Conservation (phyloP, 768 basidiomycete species). For the Auricularia cornea region DNA sequence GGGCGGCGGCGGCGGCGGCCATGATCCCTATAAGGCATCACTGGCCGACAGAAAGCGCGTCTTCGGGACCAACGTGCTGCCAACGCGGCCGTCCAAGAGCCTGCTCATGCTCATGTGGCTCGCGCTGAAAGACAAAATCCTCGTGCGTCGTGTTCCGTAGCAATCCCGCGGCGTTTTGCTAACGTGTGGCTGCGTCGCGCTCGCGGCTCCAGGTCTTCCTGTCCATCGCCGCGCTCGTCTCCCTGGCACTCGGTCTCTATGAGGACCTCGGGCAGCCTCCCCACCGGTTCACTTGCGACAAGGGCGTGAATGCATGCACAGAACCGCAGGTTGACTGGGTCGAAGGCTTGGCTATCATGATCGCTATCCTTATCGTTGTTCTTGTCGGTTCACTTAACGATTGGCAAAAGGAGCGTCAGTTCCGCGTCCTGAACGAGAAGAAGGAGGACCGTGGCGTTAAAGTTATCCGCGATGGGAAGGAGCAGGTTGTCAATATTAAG, state of each 20-base stretch:
- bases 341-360: slow-evolving; percentile 53
- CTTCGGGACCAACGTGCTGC: slow-evolving; percentile 71
- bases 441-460: slow-evolving; percentile 91
- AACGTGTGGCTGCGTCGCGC: neutral
- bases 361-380: slow-evolving; percentile 41
- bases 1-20: slow-evolving; percentile 3
- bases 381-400: slow-evolving; percentile 93
- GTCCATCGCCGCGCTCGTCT: slow-evolving; percentile 86
- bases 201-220: slow-evolving; percentile 57
- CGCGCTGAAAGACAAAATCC: slow-evolving; percentile 83
- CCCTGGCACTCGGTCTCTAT: slow-evolving; percentile 88
- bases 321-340: slow-evolving; percentile 93
- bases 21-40: slow-evolving; percentile 30
- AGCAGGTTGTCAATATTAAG: slow-evolving; percentile 73
- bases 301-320: slow-evolving; percentile 20
- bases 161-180: neutral
- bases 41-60: slow-evolving; percentile 55
- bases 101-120: slow-evolving; percentile 75
- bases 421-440: slow-evolving; percentile 83
- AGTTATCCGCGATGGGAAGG: slow-evolving; percentile 63
- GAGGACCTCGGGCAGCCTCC: slow-evolving; percentile 72
- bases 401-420: slow-evolving; percentile 98
- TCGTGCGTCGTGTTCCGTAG: slow-evolving; percentile 40
- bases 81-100: slow-evolving; percentile 57
- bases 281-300: slow-evolving; percentile 30